These are phyloP conservation scores for Pleoardoris graminearum DNA, from an alignment of 2,329 filamentous ascomycete species.

Conservation along the genomic window DNA sequence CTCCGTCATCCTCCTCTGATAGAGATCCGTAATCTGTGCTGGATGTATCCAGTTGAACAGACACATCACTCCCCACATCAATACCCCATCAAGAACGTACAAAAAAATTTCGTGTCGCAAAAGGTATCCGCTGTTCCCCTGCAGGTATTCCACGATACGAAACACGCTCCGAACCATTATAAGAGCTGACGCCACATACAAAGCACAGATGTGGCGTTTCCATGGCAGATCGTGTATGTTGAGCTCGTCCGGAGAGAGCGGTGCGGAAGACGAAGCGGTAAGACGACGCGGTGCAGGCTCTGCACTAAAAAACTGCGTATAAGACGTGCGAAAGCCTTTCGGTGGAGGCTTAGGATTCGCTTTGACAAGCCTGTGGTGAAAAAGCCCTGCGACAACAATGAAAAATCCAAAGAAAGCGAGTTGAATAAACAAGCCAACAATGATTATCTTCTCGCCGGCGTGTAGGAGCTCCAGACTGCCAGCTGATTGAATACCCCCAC, in stretches of 20 bases:
- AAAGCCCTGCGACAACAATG: conserved; percentile 34
- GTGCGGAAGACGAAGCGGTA: no score
- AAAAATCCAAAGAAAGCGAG: conserved; percentile 38
- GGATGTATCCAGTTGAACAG: no score
- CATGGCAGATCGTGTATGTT: no score
- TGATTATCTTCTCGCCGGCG: conserved; percentile 38
- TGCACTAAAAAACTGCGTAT: no score
- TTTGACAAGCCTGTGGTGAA: conserved; percentile 16
- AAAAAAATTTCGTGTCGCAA: neutral
- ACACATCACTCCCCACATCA: no score
- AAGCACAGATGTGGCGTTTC: neutral
- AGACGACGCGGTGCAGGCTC: no score
- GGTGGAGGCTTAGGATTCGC: neutral
- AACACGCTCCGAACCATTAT: neutral
- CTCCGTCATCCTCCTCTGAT: no score
- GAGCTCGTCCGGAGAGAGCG: no score
- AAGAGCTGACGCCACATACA: neutral
- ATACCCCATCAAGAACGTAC: neutral
- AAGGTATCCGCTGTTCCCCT: neutral
- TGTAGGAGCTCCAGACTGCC: neutral
- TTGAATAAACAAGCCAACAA: conserved; percentile 38
- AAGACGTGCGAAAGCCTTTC: neutral
- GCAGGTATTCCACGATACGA: neutral
- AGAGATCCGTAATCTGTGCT: no score
- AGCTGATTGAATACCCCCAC: no score